Percentiles rank a stretch among this genome's conserved stretches.
phyloP scores from a whole-genome alignment of 306 rosid genomes.

The Comarum palustre region DNA sequence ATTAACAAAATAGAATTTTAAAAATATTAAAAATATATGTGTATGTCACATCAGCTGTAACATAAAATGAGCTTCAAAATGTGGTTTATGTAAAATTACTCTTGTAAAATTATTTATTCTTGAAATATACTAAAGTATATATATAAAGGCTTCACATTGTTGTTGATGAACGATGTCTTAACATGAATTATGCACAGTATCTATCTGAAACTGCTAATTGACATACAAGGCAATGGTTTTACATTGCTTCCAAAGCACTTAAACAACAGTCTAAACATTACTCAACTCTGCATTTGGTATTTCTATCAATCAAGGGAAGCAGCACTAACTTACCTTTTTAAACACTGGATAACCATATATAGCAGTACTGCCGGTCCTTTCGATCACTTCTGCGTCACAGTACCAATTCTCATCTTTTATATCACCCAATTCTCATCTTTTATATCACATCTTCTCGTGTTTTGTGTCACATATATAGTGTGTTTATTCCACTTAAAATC shows the following conservation, averaged over 20 bases:
- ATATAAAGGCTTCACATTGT: background rate
- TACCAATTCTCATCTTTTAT: background rate
- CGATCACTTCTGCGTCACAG: background rate
- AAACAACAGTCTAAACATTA: too few species aligned
- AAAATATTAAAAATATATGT: too few species aligned
- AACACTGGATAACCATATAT: background rate
- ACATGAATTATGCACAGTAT: too few species aligned
- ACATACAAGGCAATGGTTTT: background rate
- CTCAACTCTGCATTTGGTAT: background rate
- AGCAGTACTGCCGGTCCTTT: background rate
- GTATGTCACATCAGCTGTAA: too few species aligned
- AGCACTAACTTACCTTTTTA: background rate
- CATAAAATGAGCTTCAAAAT: too few species aligned
- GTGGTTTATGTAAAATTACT: too few species aligned
- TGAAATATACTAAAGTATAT: background rate
- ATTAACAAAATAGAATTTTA: too few species aligned
- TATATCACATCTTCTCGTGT: background rate
- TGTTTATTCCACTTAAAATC: too few species aligned
- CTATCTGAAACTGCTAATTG: background rate
- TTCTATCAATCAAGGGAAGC: background rate
- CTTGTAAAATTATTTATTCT: too few species aligned
- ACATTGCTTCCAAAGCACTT: background rate
- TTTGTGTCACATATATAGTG: too few species aligned
- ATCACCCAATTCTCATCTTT: background rate
- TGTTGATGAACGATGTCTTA: background rate